Evolutionary conservation across 306 rosid species (phyloP), one percentile per base, ranked within the genome.

Genomic region (Rosa multiflora): DNA sequence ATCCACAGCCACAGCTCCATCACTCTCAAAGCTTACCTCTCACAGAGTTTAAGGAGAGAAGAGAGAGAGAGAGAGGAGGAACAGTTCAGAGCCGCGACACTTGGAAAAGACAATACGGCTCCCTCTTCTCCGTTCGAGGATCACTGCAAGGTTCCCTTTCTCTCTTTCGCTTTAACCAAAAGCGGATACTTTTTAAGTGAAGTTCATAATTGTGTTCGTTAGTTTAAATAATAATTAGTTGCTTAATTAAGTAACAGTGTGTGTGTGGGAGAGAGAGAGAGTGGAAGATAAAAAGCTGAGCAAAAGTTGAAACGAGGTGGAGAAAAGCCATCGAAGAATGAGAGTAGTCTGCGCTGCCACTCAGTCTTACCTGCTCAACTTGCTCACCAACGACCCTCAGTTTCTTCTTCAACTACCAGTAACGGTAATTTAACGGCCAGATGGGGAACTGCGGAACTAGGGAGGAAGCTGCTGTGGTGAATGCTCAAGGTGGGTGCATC

Each of bases 371-470:
- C 61, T 23, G 69, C 51, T 23, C 83, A 32, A 35, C 76, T 20
- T 9, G 78, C 23, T 47, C 61, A 59, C 6, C 83, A 72, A 70
- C 62, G 15, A 1, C 70, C 58, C 78, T 29, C 21, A 32, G 76
- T 39, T 67, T 17, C 59, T 68, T 61, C 55, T 21, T 11, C 43
- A 44, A 21, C 84, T 67, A 68, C 43, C 42, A 5, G 48, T 59
- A 70, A 64, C 48, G 23, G 64, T 70, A 15, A 58, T 29, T 18
- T 35, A 53, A 43, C 78, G 18, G 13, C 81, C 40, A 37, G 40
- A 96, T 96, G 99, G 99, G 99, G 32, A 96, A 96, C 82, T 93
- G 99, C 72, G 98, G 99, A 44, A 96, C 99, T 49, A 84, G 99
- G 82, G 98, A 93, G 81, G 99, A 96, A 87, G 88, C 98, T 21